Evolutionary conservation across 2,329 filamentous ascomycete genomes (phyloP).

Genomic region (Lasiodiplodia sp.): DNA sequence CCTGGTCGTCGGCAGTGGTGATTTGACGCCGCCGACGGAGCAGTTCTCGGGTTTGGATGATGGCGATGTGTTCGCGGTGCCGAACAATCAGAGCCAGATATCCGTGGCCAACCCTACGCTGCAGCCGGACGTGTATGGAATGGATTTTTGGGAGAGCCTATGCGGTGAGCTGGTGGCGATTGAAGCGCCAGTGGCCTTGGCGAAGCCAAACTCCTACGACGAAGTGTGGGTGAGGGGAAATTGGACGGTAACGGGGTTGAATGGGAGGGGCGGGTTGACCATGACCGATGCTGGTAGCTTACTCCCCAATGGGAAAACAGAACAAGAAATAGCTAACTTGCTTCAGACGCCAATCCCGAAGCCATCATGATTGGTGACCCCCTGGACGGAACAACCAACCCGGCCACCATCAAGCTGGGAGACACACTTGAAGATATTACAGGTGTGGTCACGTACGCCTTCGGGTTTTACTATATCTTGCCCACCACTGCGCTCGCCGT

Average conservation of each 20-base stretch:
- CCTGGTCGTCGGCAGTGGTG: constrained; percentile 66
- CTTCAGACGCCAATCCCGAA: constrained; percentile 71
- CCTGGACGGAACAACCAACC: constrained; percentile 70
- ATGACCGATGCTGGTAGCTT: constrained; percentile 61
- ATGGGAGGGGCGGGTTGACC: constrained; percentile 69
- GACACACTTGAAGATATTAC: constrained; percentile 71
- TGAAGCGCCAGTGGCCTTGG: constrained; percentile 62
- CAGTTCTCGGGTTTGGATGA: constrained; percentile 68
- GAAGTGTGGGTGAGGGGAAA: constrained; percentile 74
- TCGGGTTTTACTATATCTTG: constrained; percentile 73
- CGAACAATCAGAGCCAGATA: constrained; percentile 67
- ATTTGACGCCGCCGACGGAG: constrained; percentile 63
- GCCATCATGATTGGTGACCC: constrained; percentile 70
- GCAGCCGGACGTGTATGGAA: constrained; percentile 66
- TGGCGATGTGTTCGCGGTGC: constrained; percentile 70
- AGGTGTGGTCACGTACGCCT: constrained; percentile 70
- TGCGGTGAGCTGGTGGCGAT: constrained; percentile 72
- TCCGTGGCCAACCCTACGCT: constrained; percentile 67
- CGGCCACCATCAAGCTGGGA: constrained; percentile 66
- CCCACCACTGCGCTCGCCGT: constrained; percentile 66
- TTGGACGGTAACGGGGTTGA: constrained; percentile 69
- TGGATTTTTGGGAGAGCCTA: constrained; percentile 78
- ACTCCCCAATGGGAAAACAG: too few relatives aligned
- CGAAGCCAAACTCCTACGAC: constrained; percentile 68
- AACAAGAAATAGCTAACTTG: neutral